These are phyloP conservation scores for Linum lewisii DNA, from an alignment of 345 rosid species.

Conservation along the genomic window DNA sequence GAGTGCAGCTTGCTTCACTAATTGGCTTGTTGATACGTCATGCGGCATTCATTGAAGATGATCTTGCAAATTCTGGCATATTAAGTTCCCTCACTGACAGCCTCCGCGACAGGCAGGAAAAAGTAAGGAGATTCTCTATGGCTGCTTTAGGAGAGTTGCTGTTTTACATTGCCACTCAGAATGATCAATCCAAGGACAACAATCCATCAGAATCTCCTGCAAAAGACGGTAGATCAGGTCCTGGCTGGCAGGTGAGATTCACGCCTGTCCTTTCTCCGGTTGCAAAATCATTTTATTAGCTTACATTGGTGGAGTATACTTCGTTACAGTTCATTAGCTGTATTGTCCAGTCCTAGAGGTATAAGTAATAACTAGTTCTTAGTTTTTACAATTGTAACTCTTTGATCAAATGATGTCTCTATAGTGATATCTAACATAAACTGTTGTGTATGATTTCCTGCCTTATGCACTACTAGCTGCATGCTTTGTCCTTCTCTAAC, in stretches of 20 bases:
- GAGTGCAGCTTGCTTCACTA: conserved; percentile 83
- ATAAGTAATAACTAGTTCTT: neutral
- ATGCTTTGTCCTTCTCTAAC: neutral
- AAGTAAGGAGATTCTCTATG: conserved; percentile 90
- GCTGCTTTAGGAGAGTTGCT: conserved; percentile 96
- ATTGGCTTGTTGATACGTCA: conserved; percentile 92
- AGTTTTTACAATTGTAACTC: neutral
- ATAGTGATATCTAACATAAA: neutral
- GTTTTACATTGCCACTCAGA: conserved; percentile 92
- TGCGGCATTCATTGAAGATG: conserved; percentile 76
- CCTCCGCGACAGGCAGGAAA: conserved; percentile 88
- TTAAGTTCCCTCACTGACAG: conserved; percentile 79
- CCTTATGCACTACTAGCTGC: conserved; percentile 4
- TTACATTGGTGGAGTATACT: neutral
- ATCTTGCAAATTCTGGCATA: conserved; percentile 85
- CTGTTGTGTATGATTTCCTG: conserved; percentile 9
- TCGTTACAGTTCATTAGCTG: conserved; percentile 1
- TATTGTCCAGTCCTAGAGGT: neutral
- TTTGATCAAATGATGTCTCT: conserved; percentile 1
- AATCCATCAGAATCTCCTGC: conserved; percentile 74
- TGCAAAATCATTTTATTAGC: conserved; percentile 6
- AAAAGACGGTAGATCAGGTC: conserved; percentile 50
- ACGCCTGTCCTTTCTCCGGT: neutral
- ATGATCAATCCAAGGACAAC: conserved; percentile 53
- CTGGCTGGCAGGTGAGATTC: conserved; percentile 88